Conservation (phyloP, 768 basidiomycete genomes). For the Tephrocybe rancida region DNA sequence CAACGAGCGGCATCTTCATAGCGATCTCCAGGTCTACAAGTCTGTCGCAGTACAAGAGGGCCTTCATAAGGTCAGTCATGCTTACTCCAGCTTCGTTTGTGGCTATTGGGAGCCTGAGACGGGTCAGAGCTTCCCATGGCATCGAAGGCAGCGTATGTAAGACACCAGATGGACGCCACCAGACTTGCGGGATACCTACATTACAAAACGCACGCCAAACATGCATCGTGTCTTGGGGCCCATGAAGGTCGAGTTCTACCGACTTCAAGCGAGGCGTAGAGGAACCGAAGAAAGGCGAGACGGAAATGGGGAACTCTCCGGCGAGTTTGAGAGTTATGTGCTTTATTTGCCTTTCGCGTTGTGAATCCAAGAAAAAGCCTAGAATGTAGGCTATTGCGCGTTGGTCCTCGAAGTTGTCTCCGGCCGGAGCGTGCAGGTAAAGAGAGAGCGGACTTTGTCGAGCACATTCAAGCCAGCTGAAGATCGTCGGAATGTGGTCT, state of each 20-base stretch:
- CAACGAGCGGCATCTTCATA: conserved; percentile 2
- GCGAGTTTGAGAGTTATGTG: background rate
- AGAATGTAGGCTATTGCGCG: background rate
- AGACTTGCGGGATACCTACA: background rate
- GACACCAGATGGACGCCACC: background rate
- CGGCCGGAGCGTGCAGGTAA: background rate
- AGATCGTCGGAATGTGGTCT: conserved; percentile 1
- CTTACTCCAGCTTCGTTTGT: background rate
- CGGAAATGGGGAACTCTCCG: background rate
- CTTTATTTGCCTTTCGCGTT: background rate
- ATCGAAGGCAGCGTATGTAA: background rate
- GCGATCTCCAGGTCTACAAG: conserved; percentile 7
- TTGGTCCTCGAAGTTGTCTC: background rate
- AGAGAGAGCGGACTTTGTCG: background rate
- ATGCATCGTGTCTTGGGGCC: too few species aligned
- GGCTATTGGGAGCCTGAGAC: conserved; percentile 1
- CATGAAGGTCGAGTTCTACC: conserved; percentile 2
- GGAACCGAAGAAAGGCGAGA: background rate
- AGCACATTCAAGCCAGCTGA: conserved; percentile 3
- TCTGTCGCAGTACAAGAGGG: conserved; percentile 1
- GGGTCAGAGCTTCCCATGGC: conserved; percentile 5
- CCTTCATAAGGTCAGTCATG: background rate
- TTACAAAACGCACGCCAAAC: background rate
- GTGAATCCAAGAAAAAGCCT: background rate
- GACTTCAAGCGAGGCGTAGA: background rate